Percentiles rank a stretch among this genome's conserved stretches.
Evolutionary conservation across 208 protist species (phyloP).

Genomic region (Trypanosoma melophagium): DNA sequence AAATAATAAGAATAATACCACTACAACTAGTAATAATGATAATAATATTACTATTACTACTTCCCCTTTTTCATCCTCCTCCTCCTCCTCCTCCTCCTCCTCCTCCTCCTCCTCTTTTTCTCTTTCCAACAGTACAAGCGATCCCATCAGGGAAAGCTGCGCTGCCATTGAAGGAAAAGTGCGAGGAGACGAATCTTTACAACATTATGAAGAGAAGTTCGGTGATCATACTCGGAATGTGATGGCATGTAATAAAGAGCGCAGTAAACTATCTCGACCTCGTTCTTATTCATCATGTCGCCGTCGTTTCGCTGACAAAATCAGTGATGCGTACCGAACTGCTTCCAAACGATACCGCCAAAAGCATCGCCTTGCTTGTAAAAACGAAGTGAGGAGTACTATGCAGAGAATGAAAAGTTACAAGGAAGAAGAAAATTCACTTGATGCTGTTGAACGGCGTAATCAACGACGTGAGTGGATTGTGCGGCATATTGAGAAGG

Average conservation of each 20-base stretch:
- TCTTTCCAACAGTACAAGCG: not conserved
- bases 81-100: too few species aligned
- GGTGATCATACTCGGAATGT: not conserved
- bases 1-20: not conserved
- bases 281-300: slow-evolving; percentile 29
- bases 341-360: slow-evolving; percentile 2
- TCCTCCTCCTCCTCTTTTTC: not conserved
- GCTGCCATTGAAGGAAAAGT: not conserved
- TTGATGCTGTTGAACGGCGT: not conserved
- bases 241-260: not conserved
- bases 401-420: slow-evolving; percentile 7
- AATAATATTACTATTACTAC: slow-evolving; percentile 1
- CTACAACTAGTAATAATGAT: not conserved
- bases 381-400: not conserved
- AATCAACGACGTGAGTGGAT: slow-evolving; percentile 19
- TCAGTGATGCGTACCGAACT: slow-evolving; percentile 11
- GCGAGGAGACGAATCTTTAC: not conserved
- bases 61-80: not conserved
- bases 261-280: not conserved
- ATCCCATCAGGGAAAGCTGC: not conserved
- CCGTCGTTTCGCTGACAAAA: slow-evolving; percentile 16
- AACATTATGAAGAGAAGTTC: not conserved
- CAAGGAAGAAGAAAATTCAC: not conserved
- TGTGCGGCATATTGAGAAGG: slow-evolving; percentile 21
- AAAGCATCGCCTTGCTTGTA: not conserved